Evolutionary conservation across 2,329 filamentous ascomycete genomes (phyloP).

Genomic region (Boeremia exigua): DNA sequence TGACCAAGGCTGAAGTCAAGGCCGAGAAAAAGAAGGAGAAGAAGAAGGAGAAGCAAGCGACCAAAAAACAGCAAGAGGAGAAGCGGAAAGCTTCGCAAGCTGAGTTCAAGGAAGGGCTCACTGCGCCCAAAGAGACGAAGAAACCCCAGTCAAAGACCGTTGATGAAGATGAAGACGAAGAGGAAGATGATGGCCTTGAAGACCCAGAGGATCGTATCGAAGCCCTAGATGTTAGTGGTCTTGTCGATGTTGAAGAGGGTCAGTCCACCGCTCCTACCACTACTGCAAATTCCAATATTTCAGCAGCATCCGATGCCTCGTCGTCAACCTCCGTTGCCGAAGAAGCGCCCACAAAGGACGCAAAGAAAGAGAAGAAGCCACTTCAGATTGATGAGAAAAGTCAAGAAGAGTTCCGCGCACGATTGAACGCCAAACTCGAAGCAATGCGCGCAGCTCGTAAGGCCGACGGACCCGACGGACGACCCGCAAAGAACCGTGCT

Average conservation of each 20-base stretch:
- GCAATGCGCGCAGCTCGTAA: slow-evolving; percentile 84
- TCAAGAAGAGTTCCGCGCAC: slow-evolving; percentile 77
- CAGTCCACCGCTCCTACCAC: slow-evolving; percentile 43
- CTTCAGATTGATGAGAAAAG: slow-evolving; percentile 51
- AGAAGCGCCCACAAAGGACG: slow-evolving; percentile 28
- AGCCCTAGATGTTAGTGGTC: slow-evolving; percentile 45
- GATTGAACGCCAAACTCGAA: slow-evolving; percentile 83
- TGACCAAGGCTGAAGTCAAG: slow-evolving; percentile 49
- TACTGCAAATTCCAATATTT: slow-evolving; percentile 44
- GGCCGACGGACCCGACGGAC: slow-evolving; percentile 82
- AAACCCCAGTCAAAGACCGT: slow-evolving; percentile 33
- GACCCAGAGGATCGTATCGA: slow-evolving; percentile 42
- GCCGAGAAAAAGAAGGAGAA: slow-evolving; percentile 54
- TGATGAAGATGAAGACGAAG: slow-evolving; percentile 32
- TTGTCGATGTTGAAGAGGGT: slow-evolving; percentile 41
- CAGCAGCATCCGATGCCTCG: slow-evolving; percentile 52
- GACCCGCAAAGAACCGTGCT: slow-evolving; percentile 82
- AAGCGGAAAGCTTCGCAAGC: slow-evolving; percentile 38
- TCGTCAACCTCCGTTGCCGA: slow-evolving; percentile 55
- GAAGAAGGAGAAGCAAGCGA: slow-evolving; percentile 54
- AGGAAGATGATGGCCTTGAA: slow-evolving; percentile 30
- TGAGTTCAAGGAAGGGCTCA: slow-evolving; percentile 37
- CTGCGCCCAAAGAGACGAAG: slow-evolving; percentile 30
- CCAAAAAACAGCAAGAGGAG: slow-evolving; percentile 47
- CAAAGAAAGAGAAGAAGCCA: slow-evolving; percentile 41